A percentile compares a stretch with the other conserved stretches of the same genome.
Conservation (phyloP, 2,329 filamentous ascomycete genomes). For the Sclerotinia minor region DNA sequence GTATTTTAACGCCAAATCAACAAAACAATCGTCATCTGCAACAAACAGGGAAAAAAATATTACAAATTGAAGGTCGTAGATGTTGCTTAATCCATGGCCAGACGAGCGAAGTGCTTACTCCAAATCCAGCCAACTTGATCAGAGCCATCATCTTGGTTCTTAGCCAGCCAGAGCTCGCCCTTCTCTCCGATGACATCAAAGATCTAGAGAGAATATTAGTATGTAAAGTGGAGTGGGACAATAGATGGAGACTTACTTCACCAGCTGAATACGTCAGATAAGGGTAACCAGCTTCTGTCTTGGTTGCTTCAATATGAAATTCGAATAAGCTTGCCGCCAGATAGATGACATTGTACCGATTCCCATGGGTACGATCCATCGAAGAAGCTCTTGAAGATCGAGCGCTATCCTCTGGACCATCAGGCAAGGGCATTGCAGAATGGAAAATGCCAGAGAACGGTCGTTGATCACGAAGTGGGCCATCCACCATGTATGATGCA, state of each 20-base stretch:
- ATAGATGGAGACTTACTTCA: conserved; percentile 59
- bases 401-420: conserved; percentile 57
- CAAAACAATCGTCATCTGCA: not conserved
- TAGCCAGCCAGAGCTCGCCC: conserved; percentile 94
- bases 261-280: conserved; percentile 95
- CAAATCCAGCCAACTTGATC: conserved; percentile 94
- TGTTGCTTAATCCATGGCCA: conserved; percentile 44
- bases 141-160: conserved; percentile 87
- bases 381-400: conserved; percentile 61
- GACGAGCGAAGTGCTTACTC: conserved; percentile 90
- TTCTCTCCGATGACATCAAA: conserved; percentile 95
- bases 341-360: conserved; percentile 76
- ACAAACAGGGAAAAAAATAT: not conserved
- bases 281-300: conserved; percentile 90
- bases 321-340: conserved; percentile 92
- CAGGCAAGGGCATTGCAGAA: conserved; percentile 79
- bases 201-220: conserved; percentile 52
- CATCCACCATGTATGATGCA: conserved; percentile 45
- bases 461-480: conserved; percentile 33
- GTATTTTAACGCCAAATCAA: conserved; percentile 10
- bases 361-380: conserved; percentile 53
- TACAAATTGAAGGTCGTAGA: not conserved
- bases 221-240: not conserved
- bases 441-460: conserved; percentile 80
- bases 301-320: conserved; percentile 92